phyloP scores from a whole-genome alignment of 2,329 filamentous ascomycete species.

The Fusarium keratoplasticum region DNA sequence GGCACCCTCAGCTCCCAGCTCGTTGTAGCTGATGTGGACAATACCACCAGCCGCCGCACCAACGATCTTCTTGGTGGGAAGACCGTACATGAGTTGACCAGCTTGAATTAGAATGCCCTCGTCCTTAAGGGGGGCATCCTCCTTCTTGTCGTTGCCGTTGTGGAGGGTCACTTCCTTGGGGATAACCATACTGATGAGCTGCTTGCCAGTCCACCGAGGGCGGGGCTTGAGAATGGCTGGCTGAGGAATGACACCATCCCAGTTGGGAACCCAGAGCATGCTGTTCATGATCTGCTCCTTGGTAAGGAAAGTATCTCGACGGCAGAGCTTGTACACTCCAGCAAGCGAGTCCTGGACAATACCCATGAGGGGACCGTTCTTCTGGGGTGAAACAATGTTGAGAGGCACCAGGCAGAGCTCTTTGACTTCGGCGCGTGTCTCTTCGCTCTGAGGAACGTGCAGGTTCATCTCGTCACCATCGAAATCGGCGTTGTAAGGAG shows the following conservation, averaged over 20 bases:
- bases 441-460: slow-evolving; percentile 97
- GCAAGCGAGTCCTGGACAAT: slow-evolving; percentile 98
- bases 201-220: slow-evolving; percentile 97
- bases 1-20: slow-evolving; percentile 85
- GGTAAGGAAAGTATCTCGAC: slow-evolving; percentile 89
- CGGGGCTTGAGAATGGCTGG: slow-evolving; percentile 94
- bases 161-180: slow-evolving; percentile 87
- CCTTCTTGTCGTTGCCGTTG: slow-evolving; percentile 68
- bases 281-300: slow-evolving; percentile 96
- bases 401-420: slow-evolving; percentile 97
- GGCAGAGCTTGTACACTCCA: slow-evolving; percentile 96
- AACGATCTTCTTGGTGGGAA: slow-evolving; percentile 93
- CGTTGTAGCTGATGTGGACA: slow-evolving; percentile 96
- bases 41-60: slow-evolving; percentile 92
- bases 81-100: slow-evolving; percentile 89
- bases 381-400: slow-evolving; percentile 97
- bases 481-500: slow-evolving; percentile 99
- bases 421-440: slow-evolving; percentile 93
- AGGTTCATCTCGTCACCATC: slow-evolving; percentile 99
- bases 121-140: slow-evolving; percentile 75
- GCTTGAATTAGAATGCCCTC: slow-evolving; percentile 85
- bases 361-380: slow-evolving; percentile 98
- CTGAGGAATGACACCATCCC: slow-evolving; percentile 93
- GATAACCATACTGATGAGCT: slow-evolving; percentile 94
- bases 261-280: slow-evolving; percentile 96